Evolutionary conservation across 345 rosid species (phyloP).

Genomic region (Camelina neglecta): DNA sequence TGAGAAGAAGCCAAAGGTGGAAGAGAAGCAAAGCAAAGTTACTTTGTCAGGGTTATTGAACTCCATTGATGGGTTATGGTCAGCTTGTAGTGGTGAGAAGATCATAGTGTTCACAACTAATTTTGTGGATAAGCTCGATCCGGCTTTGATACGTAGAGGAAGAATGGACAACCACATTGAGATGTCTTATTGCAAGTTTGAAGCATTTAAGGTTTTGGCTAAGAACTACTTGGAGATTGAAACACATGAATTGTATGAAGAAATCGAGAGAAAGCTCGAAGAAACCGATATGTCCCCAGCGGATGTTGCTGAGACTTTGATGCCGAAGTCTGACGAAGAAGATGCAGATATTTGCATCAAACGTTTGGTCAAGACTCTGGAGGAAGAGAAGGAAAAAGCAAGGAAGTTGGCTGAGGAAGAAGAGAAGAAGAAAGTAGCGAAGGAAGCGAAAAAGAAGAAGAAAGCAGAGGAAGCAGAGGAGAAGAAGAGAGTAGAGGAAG

Average conservation of each 20-base stretch:
- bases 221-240: conserved; percentile 51
- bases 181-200: conserved; percentile 51
- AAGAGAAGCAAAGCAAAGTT: conserved; percentile 43
- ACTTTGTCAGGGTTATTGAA: conserved; percentile 59
- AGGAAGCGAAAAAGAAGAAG: conserved; percentile 17
- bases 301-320: conserved; percentile 57
- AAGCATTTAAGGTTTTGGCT: conserved; percentile 56
- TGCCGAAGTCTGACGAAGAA: conserved; percentile 48
- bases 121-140: conserved; percentile 54
- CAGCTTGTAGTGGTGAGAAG: conserved; percentile 56
- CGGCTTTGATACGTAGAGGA: conserved; percentile 55
- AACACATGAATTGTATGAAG: conserved; percentile 37
- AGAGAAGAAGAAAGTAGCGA: conserved; percentile 30
- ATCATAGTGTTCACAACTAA: conserved; percentile 56
- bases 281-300: conserved; percentile 48
- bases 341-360: conserved; percentile 44
- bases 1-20: conserved; percentile 18
- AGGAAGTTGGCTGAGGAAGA: conserved; percentile 33
- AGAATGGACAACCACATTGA: conserved; percentile 62
- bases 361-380: conserved; percentile 46
- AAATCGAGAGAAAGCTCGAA: conserved; percentile 32
- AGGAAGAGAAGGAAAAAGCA: conserved; percentile 42
- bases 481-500: neutral
- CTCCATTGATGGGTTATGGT: conserved; percentile 61
- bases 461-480: conserved; percentile 14